Conservation (phyloP, 768 basidiomycete species). For the Mycena filopes region DNA sequence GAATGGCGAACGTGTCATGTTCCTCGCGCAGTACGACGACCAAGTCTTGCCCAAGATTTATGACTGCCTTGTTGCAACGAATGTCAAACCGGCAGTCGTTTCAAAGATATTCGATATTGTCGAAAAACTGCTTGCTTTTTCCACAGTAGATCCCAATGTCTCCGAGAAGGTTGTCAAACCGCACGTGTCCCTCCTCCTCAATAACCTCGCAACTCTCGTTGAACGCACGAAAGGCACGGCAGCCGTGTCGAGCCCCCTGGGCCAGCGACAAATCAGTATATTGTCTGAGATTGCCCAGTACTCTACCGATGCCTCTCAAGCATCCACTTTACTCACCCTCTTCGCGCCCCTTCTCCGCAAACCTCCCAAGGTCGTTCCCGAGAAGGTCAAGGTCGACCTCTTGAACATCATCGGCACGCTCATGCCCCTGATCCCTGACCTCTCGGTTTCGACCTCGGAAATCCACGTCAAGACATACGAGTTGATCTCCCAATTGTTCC, state of each 20-base stretch:
- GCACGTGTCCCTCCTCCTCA: conserved; percentile 75
- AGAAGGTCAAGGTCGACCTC: conserved; percentile 87
- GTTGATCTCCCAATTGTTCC: conserved; percentile 81
- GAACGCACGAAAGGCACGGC: conserved; percentile 65
- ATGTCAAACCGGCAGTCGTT: conserved; percentile 89
- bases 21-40: conserved; percentile 76
- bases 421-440: conserved; percentile 74
- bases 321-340: conserved; percentile 74
- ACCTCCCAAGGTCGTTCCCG: conserved; percentile 78
- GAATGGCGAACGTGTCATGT: conserved; percentile 63
- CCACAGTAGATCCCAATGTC: conserved; percentile 60
- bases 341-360: conserved; percentile 85
- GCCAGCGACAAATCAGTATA: conserved; percentile 84
- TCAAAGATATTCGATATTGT: conserved; percentile 87
- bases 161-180: conserved; percentile 70
- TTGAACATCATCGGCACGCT: conserved; percentile 76
- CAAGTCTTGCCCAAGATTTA: conserved; percentile 81
- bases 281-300: conserved; percentile 84
- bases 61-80: conserved; percentile 81
- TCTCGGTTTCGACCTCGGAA: conserved; percentile 55
- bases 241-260: conserved; percentile 68
- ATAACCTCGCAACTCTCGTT: conserved; percentile 76
- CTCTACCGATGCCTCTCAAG: conserved; percentile 75
- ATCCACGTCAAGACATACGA: conserved; percentile 66
- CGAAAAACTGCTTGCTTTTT: conserved; percentile 70